Evolutionary conservation across 2,329 filamentous ascomycete genomes (phyloP).

Genomic region (Fusarium sp.): DNA sequence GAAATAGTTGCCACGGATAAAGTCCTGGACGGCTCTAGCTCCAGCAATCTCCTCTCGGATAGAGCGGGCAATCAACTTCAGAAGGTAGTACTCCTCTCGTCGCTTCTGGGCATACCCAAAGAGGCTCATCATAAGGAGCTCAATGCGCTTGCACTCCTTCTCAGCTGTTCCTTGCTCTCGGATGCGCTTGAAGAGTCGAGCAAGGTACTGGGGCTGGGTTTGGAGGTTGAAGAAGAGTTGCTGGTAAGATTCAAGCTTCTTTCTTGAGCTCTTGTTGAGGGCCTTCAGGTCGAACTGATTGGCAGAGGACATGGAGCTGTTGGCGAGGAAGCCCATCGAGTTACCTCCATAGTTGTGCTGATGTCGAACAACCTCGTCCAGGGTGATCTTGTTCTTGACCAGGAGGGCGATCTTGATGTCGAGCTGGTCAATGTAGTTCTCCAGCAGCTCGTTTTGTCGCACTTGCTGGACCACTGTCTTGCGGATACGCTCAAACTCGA

Average conservation of each 20-base stretch:
- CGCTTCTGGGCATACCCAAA: slow-evolving; percentile 98
- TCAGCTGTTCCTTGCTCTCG: slow-evolving; percentile 85
- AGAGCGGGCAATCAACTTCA: slow-evolving; percentile 85
- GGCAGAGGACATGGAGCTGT: slow-evolving; percentile 84
- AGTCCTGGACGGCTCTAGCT: slow-evolving; percentile 78
- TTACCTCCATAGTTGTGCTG: slow-evolving; percentile 96
- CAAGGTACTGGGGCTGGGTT: slow-evolving; percentile 94
- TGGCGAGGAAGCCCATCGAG: slow-evolving; percentile 82
- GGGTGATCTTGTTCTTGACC: slow-evolving; percentile 99
- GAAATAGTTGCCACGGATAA: slow-evolving; percentile 88
- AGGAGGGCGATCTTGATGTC: slow-evolving; percentile 98
- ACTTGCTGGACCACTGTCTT: slow-evolving; percentile 98
- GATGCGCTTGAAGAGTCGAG: slow-evolving; percentile 82
- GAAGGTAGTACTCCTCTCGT: slow-evolving; percentile 93
- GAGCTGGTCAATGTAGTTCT: slow-evolving; percentile 97
- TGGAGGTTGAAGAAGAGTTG: slow-evolving; percentile 97
- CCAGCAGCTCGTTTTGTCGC: slow-evolving; percentile 93
- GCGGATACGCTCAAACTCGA: slow-evolving; percentile 92
- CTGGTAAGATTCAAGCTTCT: slow-evolving; percentile 96
- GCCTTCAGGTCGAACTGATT: slow-evolving; percentile 97
- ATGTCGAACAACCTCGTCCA: slow-evolving; percentile 96
- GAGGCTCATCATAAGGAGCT: slow-evolving; percentile 92
- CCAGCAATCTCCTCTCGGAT: slow-evolving; percentile 85
- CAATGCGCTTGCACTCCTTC: slow-evolving; percentile 90
- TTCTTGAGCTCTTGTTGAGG: slow-evolving; percentile 93